These are phyloP conservation scores for Candida silvatica DNA, from an alignment of 805 yeast genomes.

Conservation along the genomic window DNA sequence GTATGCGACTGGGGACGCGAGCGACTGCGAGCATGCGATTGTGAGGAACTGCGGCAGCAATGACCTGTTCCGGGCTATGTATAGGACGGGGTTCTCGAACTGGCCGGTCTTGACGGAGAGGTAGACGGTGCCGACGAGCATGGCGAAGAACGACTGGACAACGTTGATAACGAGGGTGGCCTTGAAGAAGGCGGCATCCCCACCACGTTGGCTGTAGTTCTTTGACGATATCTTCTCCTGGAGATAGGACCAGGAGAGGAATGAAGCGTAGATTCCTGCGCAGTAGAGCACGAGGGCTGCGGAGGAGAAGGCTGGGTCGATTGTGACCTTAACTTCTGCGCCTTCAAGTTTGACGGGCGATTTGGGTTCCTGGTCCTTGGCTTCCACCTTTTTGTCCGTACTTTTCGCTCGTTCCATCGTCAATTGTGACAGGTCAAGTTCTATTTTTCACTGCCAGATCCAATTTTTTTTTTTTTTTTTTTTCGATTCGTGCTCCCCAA, in stretches of 20 bases:
- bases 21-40: slow-evolving; percentile 66
- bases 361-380: not conserved
- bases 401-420: too few species aligned
- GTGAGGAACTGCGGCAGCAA: slow-evolving; percentile 31
- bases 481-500: too few species aligned
- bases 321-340: too few species aligned
- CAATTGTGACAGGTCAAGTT: too few species aligned
- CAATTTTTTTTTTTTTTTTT: too few species aligned
- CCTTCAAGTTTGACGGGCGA: not conserved
- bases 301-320: slow-evolving; percentile 1
- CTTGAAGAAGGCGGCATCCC: slow-evolving; percentile 33
- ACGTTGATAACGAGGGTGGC: slow-evolving; percentile 75
- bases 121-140: slow-evolving; percentile 57
- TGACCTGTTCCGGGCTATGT: slow-evolving; percentile 3
- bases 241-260: slow-evolving; percentile 83
- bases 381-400: too few species aligned
- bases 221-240: slow-evolving; percentile 83
- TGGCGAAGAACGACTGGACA: slow-evolving; percentile 68
- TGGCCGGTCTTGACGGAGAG: slow-evolving; percentile 27
- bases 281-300: slow-evolving; percentile 23
- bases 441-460: too few species aligned
- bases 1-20: slow-evolving; percentile 79
- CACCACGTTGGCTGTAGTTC: slow-evolving; percentile 43
- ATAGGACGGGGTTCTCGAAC: not conserved
- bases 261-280: slow-evolving; percentile 75